Conservation (phyloP, 495 filamentous ascomycete species). For the Barbatosphaeria neglecta region DNA sequence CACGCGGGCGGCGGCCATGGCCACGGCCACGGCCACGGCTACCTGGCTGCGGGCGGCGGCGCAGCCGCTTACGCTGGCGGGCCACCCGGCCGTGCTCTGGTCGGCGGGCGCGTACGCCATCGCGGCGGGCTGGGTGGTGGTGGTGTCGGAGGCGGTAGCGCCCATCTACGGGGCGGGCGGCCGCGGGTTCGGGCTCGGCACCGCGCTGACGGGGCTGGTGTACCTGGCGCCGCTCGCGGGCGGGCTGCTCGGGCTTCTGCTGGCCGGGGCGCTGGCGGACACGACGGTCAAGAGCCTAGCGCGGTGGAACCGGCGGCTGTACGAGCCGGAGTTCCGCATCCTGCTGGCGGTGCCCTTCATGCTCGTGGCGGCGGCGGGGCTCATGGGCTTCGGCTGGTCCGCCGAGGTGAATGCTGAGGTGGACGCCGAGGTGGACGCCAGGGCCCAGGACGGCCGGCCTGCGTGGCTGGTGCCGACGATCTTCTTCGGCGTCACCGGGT, state of each 20-base stretch:
- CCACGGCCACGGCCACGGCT: slow-evolving; percentile 69
- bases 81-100: slow-evolving; percentile 87
- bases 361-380: slow-evolving; percentile 66
- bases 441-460: too few relatives aligned
- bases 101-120: slow-evolving; percentile 76
- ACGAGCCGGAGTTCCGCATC: slow-evolving; percentile 90
- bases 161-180: slow-evolving; percentile 55
- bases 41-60: slow-evolving; percentile 65
- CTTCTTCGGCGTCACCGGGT: slow-evolving; percentile 87
- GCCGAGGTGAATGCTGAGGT: too few relatives aligned
- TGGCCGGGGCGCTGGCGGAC: slow-evolving; percentile 84
- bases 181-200: slow-evolving; percentile 72
- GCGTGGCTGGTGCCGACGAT: slow-evolving; percentile 92
- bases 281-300: slow-evolving; percentile 70
- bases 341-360: slow-evolving; percentile 82
- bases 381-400: slow-evolving; percentile 93
- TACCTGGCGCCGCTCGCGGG: slow-evolving; percentile 88
- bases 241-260: slow-evolving; percentile 77
- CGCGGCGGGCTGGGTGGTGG: slow-evolving; percentile 88
- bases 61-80: slow-evolving; percentile 75
- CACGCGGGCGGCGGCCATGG: too few relatives aligned
- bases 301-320: slow-evolving; percentile 77
- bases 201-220: slow-evolving; percentile 71
- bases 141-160: slow-evolving; percentile 78
- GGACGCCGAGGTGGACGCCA: slow-evolving; percentile 51